These are phyloP conservation scores for Galeopsis tetrahit DNA, from an alignment of 257 asterid species.

Conservation along the genomic window DNA sequence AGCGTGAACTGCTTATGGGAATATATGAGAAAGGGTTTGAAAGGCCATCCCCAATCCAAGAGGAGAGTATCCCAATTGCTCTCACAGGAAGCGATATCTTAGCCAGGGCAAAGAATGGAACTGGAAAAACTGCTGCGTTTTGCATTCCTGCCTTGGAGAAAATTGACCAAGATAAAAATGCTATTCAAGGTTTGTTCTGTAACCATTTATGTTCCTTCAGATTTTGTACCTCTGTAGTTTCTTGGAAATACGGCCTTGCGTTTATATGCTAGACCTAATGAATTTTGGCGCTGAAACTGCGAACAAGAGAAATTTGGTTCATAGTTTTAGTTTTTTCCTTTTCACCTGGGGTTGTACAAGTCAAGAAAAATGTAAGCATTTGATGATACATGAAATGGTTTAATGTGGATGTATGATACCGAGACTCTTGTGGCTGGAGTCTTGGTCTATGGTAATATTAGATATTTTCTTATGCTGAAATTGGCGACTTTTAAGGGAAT, in stretches of 20 bases:
- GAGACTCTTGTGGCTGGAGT: constrained; percentile 9
- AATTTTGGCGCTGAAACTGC: constrained; percentile 23
- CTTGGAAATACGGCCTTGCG: constrained; percentile 10
- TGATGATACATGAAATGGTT: constrained; percentile 21
- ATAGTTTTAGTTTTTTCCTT: constrained; percentile 1
- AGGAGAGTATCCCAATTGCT: constrained; percentile 85
- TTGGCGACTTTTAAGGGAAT: not conserved
- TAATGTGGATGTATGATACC: constrained; percentile 4
- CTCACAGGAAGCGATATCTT: constrained; percentile 81
- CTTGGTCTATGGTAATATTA: constrained; percentile 14
- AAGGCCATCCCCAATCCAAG: constrained; percentile 84
- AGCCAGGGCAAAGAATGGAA: constrained; percentile 90
- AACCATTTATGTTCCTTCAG: constrained; percentile 26
- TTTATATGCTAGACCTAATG: constrained; percentile 8
- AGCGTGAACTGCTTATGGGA: constrained; percentile 87
- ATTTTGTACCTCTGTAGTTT: constrained; percentile 22
- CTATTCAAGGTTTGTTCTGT: constrained; percentile 64
- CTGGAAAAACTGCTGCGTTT: constrained; percentile 89
- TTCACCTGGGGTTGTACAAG: not conserved
- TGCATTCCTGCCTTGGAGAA: constrained; percentile 80
- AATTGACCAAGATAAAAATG: constrained; percentile 69
- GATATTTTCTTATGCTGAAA: not conserved
- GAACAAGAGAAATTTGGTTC: not conserved
- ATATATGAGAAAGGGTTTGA: constrained; percentile 88
- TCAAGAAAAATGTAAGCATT: constrained; percentile 11